phyloP scores from a whole-genome alignment of 2,329 filamentous ascomycete genomes.

The Arthrobotrys entomopaga region DNA sequence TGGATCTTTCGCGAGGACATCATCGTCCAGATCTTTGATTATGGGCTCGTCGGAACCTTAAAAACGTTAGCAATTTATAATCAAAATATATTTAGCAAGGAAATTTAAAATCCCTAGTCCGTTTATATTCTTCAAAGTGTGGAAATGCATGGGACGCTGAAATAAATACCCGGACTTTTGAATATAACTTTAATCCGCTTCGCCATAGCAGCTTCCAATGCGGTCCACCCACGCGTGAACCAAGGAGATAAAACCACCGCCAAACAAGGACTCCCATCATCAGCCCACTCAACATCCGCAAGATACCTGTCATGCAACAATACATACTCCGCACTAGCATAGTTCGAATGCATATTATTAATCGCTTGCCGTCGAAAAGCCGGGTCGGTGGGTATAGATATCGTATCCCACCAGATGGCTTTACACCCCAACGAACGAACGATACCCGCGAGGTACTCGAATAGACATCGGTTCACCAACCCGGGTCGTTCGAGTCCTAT shows the following conservation, averaged over 20 bases:
- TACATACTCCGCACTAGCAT: constrained; percentile 56
- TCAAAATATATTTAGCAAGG: no score
- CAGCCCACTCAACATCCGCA: constrained; percentile 55
- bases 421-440: constrained; percentile 52
- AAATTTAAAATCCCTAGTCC: no score
- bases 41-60: constrained; percentile 13
- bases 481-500: constrained; percentile 56
- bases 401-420: constrained; percentile 60
- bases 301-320: constrained; percentile 56
- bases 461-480: constrained; percentile 59
- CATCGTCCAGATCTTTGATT: constrained; percentile 51
- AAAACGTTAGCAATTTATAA: constrained; percentile 6
- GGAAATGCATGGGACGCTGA: background rate
- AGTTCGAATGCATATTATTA: constrained; percentile 59
- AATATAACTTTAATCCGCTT: constrained; percentile 55
- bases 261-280: constrained; percentile 56
- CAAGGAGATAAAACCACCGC: constrained; percentile 58
- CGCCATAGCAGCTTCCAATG: constrained; percentile 56
- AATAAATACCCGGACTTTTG: constrained; percentile 7
- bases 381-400: constrained; percentile 58
- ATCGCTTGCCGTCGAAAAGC: constrained; percentile 53
- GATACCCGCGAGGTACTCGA: constrained; percentile 57
- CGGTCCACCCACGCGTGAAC: constrained; percentile 59
- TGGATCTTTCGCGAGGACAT: constrained; percentile 8
- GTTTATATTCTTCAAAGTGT: no score